Evolutionary conservation across 352 stramenopile genomes (phyloP), one percentile per base, ranked within the genome.

Genomic region (Sclerospora graminicola): DNA sequence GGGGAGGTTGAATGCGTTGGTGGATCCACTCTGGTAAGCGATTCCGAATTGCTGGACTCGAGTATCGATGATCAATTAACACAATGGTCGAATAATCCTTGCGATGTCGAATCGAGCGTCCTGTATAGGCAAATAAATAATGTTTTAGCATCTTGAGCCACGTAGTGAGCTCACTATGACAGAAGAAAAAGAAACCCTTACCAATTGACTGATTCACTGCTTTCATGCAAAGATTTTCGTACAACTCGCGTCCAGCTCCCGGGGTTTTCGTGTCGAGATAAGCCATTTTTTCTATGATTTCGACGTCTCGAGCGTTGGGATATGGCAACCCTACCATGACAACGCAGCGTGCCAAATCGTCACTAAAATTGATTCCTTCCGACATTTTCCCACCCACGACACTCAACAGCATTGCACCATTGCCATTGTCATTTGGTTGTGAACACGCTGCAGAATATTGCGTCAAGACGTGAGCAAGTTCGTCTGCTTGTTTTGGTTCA

Each of bases 321-420:
- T 98, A 99, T 5, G 97, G 97, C 29, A 99, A 71, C 0, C 97
- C 97, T 20, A 98, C 95, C 66, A 99, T 98, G 10, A 99, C 79
- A 19, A 99, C 92, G 53, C 92, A 96, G 6, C 84, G 66, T 18
- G 95, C 96, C 43, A 99, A 79, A 6, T 99, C 94, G 56, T 99
- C 90, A 47, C 81, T 96, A 63, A 99, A 99, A 57, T 99, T 99
- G 67, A 99, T 99, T 19, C 97, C 97, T 79, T 99, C 97, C 2
- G 89, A 98, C 76, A 99, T 97, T 68, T 99, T 99, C 0, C 95
- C 97, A 9, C 96, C 96, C 19, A 99, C 93, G 0, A 99, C 96
- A 48, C 89, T 98, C 13, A 99, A 78, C 1, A 99, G 57, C 32
- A 97, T 57, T 0, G 84, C 90, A 6, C 84, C 86, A 32, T 51